phyloP scores from a whole-genome alignment of 345 rosid species.

The Citrus hindsii region DNA sequence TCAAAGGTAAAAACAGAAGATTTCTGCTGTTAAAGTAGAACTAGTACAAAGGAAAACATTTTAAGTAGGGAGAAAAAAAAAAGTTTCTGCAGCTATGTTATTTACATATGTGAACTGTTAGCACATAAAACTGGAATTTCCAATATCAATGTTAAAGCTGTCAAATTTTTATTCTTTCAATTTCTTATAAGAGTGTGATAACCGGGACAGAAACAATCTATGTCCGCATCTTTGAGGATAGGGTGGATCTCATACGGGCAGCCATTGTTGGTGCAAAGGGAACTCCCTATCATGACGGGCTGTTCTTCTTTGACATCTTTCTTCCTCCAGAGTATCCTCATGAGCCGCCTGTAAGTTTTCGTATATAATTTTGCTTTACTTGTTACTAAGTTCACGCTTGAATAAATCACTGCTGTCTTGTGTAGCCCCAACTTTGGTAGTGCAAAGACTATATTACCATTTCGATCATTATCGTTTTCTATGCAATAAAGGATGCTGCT shows the following conservation, averaged over 20 bases:
- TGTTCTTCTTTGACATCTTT: conserved; percentile 86
- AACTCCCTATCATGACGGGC: conserved; percentile 90
- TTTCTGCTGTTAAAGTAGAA: not conserved
- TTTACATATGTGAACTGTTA: not conserved
- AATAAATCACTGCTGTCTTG: not conserved
- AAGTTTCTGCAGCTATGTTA: not conserved
- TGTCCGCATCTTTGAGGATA: conserved; percentile 75
- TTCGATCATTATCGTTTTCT: not conserved
- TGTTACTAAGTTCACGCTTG: not conserved
- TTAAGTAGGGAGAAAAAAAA: not conserved
- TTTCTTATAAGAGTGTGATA: not conserved
- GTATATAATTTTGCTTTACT: conserved; percentile 3
- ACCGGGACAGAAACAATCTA: conserved; percentile 65
- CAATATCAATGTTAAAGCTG: not conserved
- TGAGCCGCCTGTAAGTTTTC: conserved; percentile 80
- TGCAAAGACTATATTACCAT: not conserved
- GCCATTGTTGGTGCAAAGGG: conserved; percentile 82
- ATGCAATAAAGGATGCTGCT: not conserved
- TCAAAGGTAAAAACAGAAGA: not conserved
- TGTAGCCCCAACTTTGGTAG: not conserved
- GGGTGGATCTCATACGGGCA: conserved; percentile 85
- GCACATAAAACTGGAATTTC: not conserved
- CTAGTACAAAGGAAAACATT: not conserved
- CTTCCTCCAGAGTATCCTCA: conserved; percentile 84
- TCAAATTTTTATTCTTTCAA: not conserved